These are phyloP conservation scores for Penicillium glabrum DNA, from an alignment of 2,329 filamentous ascomycete species.

Conservation along the genomic window DNA sequence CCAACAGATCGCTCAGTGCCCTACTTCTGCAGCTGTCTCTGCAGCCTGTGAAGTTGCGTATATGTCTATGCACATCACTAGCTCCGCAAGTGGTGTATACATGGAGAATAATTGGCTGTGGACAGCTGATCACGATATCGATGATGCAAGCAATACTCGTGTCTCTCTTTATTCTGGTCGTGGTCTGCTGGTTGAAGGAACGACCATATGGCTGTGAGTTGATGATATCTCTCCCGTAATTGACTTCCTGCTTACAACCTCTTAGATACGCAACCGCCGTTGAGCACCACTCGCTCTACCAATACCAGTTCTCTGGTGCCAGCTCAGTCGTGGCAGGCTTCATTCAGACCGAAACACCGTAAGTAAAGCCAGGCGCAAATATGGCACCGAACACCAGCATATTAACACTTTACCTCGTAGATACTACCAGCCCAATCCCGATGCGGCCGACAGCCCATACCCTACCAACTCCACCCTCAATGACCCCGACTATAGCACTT, in stretches of 20 bases:
- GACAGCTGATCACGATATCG: slow-evolving; percentile 58
- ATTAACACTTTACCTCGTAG: slow-evolving; percentile 8
- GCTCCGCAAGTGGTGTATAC: slow-evolving; percentile 37
- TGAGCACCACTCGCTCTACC: slow-evolving; percentile 51
- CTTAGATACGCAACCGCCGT: slow-evolving; percentile 42
- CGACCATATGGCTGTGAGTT: slow-evolving; percentile 40
- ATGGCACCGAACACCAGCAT: background rate
- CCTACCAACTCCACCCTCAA: slow-evolving; percentile 28
- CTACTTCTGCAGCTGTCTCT: slow-evolving; percentile 40
- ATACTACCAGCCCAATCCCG: slow-evolving; percentile 41
- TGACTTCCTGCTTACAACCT: slow-evolving; percentile 3
- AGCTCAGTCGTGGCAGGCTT: slow-evolving; percentile 33
- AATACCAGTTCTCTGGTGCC: slow-evolving; percentile 47
- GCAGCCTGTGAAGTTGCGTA: slow-evolving; percentile 36
- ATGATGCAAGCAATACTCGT: slow-evolving; percentile 49
- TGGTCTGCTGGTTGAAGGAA: slow-evolving; percentile 52
- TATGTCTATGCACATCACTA: slow-evolving; percentile 40
- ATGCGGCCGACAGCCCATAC: slow-evolving; percentile 34
- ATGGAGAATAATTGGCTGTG: slow-evolving; percentile 55
- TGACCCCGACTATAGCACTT: slow-evolving; percentile 37
- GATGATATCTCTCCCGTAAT: background rate
- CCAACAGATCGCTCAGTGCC: slow-evolving; percentile 44
- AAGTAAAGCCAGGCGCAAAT: slow-evolving; percentile 3
- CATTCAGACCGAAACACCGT: slow-evolving; percentile 43
- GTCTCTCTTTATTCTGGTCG: slow-evolving; percentile 56